Evolutionary conservation across 345 rosid species (phyloP), one percentile per base, ranked within the genome.

Genomic region (Crucihimalaya himalaica): DNA sequence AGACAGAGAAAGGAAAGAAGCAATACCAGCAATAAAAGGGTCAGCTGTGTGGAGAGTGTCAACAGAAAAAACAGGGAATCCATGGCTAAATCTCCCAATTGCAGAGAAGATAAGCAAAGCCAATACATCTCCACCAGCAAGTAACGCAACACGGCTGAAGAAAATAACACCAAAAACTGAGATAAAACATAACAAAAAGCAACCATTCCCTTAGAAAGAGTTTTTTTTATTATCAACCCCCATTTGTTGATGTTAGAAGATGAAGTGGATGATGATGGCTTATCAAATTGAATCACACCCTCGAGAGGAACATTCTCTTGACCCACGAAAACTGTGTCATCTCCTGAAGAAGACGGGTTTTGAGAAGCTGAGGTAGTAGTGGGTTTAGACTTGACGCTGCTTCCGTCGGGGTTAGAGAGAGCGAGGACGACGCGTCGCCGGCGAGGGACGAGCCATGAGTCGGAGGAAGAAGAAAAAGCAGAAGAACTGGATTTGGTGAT

Each of bases 201-300:
- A 51, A 47, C 4, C 19, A 15, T 19, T 9, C 10, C 1, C 0
- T 1, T 4, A 29, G 3, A 27, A 19, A 7, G 15, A 71, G 47
- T 15, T 2, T 60, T 9, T 18, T 50, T 53, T 80, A 89, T 53
- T 81, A 89, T n/a, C n/a, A n/a, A n/a, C 97, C 96, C 87, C 98
- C 97, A 91, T 82, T 87, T 86, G 42, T 75, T 71, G 2, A 91
- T 29, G 18, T 72, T 74, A 23, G 92, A 82, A 78, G 90, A 74
- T 9, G 76, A 70, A 75, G 92, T 42, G 5, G 71, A 66, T 13
- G 45, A 39, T 39, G 43, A 40, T 18, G 89, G 91, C 69, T 87
- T 91, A 37, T 91, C 98, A 75, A 91, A 89, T 66, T 88, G 98
- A 66, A 91, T 94, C 20, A 91, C 98, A 19, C 98, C 98, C 71